Evolutionary conservation across 169 alveolate species (phyloP).

Genomic region (Plasmodium cynomolgi): DNA sequence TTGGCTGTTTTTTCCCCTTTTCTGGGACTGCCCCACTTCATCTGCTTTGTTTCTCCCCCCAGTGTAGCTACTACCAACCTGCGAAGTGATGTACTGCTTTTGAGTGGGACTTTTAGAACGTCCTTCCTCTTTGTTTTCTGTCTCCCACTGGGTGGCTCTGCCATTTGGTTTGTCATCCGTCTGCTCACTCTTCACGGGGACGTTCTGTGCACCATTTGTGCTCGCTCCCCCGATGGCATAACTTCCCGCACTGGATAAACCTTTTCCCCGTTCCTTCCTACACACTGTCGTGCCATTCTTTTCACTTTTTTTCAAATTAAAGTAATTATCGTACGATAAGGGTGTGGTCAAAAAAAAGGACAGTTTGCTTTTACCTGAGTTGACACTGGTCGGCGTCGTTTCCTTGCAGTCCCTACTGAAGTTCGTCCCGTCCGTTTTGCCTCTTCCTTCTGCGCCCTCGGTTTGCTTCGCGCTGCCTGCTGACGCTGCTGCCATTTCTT

Average conservation of each 20-base stretch:
- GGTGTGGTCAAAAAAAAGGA: conserved; percentile 30
- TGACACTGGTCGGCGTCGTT: neutral
- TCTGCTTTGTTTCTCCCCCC: neutral
- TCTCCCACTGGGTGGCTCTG: neutral
- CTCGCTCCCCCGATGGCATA: neutral
- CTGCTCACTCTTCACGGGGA: neutral
- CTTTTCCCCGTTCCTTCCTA: conserved; percentile 1
- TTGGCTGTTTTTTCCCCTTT: neutral
- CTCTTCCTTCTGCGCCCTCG: neutral
- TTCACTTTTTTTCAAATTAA: conserved; percentile 26
- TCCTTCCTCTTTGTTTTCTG: neutral
- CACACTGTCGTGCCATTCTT: neutral
- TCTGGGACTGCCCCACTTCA: neutral
- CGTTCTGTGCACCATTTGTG: neutral
- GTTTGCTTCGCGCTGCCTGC: neutral
- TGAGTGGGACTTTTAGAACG: neutral
- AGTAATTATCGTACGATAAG: conserved; percentile 25
- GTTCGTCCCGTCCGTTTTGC: neutral
- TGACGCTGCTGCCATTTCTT: conserved; percentile 21
- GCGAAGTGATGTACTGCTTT: neutral
- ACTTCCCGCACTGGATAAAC: no score
- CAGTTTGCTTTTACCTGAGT: conserved; percentile 9
- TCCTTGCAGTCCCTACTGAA: neutral
- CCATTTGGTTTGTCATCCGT: neutral
- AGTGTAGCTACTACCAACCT: neutral